Conservation (phyloP, 495 filamentous ascomycete genomes). For the Penicillium cataractarum region DNA sequence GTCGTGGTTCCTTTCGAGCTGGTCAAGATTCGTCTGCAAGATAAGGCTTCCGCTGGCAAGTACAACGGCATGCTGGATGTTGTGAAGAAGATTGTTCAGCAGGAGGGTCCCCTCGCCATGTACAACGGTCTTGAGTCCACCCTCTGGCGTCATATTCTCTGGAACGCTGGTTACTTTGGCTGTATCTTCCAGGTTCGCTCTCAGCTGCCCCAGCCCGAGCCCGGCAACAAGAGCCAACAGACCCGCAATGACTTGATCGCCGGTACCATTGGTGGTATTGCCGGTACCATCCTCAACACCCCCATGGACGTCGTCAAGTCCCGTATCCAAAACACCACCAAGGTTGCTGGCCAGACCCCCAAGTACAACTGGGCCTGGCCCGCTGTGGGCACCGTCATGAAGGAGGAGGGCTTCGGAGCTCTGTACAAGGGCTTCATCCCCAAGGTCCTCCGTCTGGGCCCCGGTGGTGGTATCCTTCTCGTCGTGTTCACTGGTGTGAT, state of each 20-base stretch:
- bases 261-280: conserved; percentile 83
- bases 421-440: conserved; percentile 98
- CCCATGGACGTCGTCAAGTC: conserved; percentile 98
- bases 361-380: conserved; percentile 99
- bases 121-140: conserved; percentile 98
- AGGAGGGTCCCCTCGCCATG: conserved; percentile 84
- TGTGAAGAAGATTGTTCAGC: conserved; percentile 78
- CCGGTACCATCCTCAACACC: conserved; percentile 93
- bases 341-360: conserved; percentile 72
- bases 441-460: conserved; percentile 88
- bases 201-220: conserved; percentile 72
- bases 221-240: conserved; percentile 73
- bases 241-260: conserved; percentile 86
- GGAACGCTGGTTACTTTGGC: conserved; percentile 98
- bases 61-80: conserved; percentile 95
- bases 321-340: conserved; percentile 90
- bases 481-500: conserved; percentile 93
- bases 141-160: conserved; percentile 94
- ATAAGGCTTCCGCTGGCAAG: conserved; percentile 89
- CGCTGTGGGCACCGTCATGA: conserved; percentile 79
- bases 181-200: conserved; percentile 94
- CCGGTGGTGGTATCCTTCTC: conserved; percentile 87
- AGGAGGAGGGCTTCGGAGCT: conserved; percentile 89
- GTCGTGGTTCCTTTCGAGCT: conserved; percentile 95
- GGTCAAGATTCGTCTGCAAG: conserved; percentile 95